phyloP scores from a whole-genome alignment of 352 stramenopile species.

The Phytophthora citricola region DNA sequence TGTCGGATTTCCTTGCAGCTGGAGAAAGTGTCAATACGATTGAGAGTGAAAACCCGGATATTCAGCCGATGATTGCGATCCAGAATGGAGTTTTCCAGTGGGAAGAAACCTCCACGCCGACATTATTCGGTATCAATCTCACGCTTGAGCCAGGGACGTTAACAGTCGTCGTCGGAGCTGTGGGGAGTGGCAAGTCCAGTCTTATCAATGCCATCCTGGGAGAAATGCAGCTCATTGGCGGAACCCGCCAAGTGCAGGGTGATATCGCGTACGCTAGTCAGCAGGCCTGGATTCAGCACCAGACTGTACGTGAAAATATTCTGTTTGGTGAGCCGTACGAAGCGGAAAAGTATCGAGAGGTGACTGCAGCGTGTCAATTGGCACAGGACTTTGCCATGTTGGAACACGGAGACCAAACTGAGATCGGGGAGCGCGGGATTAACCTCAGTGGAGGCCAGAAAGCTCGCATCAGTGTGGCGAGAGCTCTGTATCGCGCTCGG shows the following conservation, averaged over 20 bases:
- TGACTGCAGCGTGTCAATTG: conserved; percentile 83
- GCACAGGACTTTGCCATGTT: conserved; percentile 79
- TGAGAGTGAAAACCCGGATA: conserved; percentile 23
- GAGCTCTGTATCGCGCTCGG: conserved; percentile 61
- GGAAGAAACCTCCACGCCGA: conserved; percentile 12
- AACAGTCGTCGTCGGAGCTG: conserved; percentile 49
- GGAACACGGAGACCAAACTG: conserved; percentile 89
- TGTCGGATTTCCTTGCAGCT: conserved; percentile 52
- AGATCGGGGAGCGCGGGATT: conserved; percentile 93
- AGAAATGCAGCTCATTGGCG: conserved; percentile 48
- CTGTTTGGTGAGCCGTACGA: conserved; percentile 58
- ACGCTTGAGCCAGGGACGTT: conserved; percentile 53
- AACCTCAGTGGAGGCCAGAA: conserved; percentile 90
- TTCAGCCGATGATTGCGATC: conserved; percentile 42
- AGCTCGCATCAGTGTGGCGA: conserved; percentile 62
- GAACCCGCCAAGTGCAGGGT: conserved; percentile 27
- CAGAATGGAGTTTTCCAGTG: conserved; percentile 34
- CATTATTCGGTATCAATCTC: conserved; percentile 51
- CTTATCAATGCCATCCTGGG: conserved; percentile 57
- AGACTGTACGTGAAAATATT: conserved; percentile 63
- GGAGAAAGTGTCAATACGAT: conserved; percentile 54
- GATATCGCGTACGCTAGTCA: conserved; percentile 53
- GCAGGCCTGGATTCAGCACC: conserved; percentile 64
- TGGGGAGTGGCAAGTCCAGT: conserved; percentile 63
- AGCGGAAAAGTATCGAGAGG: conserved; percentile 45